Evolutionary conservation across 768 basidiomycete genomes (phyloP), one percentile per base, ranked within the genome.

Genomic region (Naganishia vishniacii): DNA sequence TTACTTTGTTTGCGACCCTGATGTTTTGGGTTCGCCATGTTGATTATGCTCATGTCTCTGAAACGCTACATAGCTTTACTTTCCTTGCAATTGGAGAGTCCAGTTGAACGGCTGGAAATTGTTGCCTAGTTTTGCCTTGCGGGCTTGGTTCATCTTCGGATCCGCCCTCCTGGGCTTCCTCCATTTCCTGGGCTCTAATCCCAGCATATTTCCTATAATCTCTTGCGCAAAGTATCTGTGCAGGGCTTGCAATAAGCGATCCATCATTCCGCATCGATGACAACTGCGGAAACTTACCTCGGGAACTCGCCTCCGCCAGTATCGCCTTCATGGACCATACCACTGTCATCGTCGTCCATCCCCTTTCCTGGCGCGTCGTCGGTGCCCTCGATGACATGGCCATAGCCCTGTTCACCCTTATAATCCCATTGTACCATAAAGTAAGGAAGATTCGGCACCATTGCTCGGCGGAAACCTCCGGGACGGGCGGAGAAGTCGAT

Each of bases 401-500:
- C 95, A 73, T 91, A 99, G 1, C 95, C 95, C 72, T 90, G 91
- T 78, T 97, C 92, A 26, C 95, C 92, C 72, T 93, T 97, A 78
- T 98, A 82, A 78, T 99, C 95, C 77, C 94, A 99, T 70, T 94
- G 92, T 7, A 98, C 89, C 90, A 93, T 94, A 72, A 99, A 99
- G 78, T 99, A 99, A 0, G 95, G 95, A 31, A 99, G 79, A 72
- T 97, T 95, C 2, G 93, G 86, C 12, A 99, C 94, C 88, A 99
- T 89, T 26, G 89, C 86, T 0, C 94, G 84, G 44, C 93, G 82
- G 81, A 98, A 98, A 3, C 94, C 94, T 18, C 94, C 93, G 0
- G 91, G 89, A 4, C 91, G 82, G 9, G 85, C 80, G 2, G 89
- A 84, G 75, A 99, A 99, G 77, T 94, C 90, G 69, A 99, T 97